Conservation (phyloP, 2,329 filamentous ascomycete species). For the Penicillium paneum region DNA sequence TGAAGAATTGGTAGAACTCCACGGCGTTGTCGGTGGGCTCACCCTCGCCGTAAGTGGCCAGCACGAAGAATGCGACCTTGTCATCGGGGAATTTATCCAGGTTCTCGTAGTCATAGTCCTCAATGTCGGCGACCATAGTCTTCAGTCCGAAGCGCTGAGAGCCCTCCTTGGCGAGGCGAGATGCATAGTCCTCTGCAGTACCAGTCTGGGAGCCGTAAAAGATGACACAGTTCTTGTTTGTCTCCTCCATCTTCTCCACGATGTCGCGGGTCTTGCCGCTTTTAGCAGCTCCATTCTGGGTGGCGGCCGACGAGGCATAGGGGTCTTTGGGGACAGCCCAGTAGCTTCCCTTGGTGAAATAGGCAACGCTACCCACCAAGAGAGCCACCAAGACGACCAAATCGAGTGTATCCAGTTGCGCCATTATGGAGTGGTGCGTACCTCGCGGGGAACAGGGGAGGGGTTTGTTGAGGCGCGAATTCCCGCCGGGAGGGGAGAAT, state of each 20-base stretch:
- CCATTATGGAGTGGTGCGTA: conserved; percentile 60
- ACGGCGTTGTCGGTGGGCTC: conserved; percentile 98
- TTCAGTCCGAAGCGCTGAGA: conserved; percentile 93
- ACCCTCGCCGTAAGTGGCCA: conserved; percentile 96
- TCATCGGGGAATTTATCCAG: conserved; percentile 83
- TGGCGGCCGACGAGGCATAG: conserved; percentile 67
- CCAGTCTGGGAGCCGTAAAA: conserved; percentile 99
- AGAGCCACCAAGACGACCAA: conserved; percentile 83
- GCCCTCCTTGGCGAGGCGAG: conserved; percentile 92
- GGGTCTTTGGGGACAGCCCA: conserved; percentile 81
- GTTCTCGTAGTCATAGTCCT: conserved; percentile 96
- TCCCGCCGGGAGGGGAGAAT: conserved; percentile 1
- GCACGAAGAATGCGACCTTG: conserved; percentile 89
- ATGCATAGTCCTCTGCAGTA: conserved; percentile 97
- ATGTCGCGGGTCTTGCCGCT: conserved; percentile 86
- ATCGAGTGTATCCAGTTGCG: conserved; percentile 94
- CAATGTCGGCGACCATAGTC: conserved; percentile 96
- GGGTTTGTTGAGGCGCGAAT: conserved; percentile 3
- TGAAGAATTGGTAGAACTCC: conserved; percentile 96
- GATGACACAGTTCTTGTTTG: conserved; percentile 93
- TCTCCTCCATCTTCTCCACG: conserved; percentile 92
- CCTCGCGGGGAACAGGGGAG: conserved; percentile 1
- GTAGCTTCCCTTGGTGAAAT: conserved; percentile 95
- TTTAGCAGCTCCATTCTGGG: conserved; percentile 65
- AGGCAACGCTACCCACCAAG: conserved; percentile 82